Evolutionary conservation across 805 yeast genomes (phyloP).

Genomic region (Wickerhamiella alocasiicola): DNA sequence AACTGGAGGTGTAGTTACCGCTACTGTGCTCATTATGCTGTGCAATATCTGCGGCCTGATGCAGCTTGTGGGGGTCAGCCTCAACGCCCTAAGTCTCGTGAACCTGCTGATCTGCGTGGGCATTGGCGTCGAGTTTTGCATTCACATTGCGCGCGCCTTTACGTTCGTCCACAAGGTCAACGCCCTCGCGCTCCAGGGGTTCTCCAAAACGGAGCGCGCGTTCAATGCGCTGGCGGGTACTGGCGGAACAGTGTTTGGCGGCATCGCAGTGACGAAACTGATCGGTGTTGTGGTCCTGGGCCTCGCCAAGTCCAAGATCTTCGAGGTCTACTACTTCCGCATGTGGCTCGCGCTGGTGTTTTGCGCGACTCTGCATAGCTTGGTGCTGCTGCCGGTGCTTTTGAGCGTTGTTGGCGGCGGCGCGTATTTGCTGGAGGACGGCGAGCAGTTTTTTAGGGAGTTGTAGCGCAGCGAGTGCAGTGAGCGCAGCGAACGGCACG

Average conservation of each 20-base stretch:
- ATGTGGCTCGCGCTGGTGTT: slow-evolving; percentile 83
- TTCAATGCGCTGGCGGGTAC: slow-evolving; percentile 56
- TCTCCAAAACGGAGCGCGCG: slow-evolving; percentile 28
- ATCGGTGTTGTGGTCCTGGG: slow-evolving; percentile 81
- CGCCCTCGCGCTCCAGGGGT: slow-evolving; percentile 23
- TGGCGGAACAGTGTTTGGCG: slow-evolving; percentile 86
- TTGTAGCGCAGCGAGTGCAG: no score
- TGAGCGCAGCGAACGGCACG: no score
- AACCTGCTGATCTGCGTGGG: slow-evolving; percentile 89
- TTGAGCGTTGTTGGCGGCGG: slow-evolving; percentile 53
- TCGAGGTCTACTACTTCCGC: slow-evolving; percentile 81
- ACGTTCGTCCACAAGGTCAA: slow-evolving; percentile 34
- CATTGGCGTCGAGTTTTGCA: slow-evolving; percentile 83
- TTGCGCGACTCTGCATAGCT: slow-evolving; percentile 66
- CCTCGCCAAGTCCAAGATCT: slow-evolving; percentile 75
- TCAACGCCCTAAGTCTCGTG: slow-evolving; percentile 83
- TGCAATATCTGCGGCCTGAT: slow-evolving; percentile 69
- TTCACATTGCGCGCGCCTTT: slow-evolving; percentile 74
- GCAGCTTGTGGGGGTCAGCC: slow-evolving; percentile 59
- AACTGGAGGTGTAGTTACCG: slow-evolving; percentile 43
- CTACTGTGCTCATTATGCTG: slow-evolving; percentile 52
- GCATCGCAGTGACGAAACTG: slow-evolving; percentile 79
- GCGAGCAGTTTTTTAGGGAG: no score
- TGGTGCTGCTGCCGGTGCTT: slow-evolving; percentile 66
- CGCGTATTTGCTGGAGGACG: slow-evolving; percentile 34